A percentile compares a stretch with the other conserved stretches of the same genome.
Evolutionary conservation across 805 yeast genomes (phyloP).

Genomic region (Candida glaebosa): DNA sequence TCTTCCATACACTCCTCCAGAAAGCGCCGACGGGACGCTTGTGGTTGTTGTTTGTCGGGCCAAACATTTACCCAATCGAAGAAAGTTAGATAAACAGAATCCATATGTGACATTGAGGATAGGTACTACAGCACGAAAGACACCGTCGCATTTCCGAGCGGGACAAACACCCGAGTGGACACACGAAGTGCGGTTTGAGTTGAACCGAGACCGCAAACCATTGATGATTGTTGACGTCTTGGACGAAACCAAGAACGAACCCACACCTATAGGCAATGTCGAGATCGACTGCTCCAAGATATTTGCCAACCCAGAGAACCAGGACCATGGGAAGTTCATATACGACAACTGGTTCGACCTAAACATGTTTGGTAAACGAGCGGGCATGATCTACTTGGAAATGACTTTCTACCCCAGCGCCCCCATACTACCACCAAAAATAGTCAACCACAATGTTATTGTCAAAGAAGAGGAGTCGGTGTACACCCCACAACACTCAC

Average conservation of each 20-base stretch:
- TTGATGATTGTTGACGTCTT: slow-evolving; percentile 67
- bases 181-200: slow-evolving; percentile 64
- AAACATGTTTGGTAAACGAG: slow-evolving; percentile 62
- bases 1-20: slow-evolving; percentile 13
- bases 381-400: slow-evolving; percentile 86
- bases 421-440: slow-evolving; percentile 41
- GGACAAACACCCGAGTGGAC: slow-evolving; percentile 95
- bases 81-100: slow-evolving; percentile 87
- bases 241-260: slow-evolving; percentile 83
- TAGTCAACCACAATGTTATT: slow-evolving; percentile 7
- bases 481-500: neutral
- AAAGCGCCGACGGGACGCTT: slow-evolving; percentile 50
- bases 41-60: slow-evolving; percentile 79
- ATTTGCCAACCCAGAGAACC: slow-evolving; percentile 48
- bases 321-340: slow-evolving; percentile 60
- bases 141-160: slow-evolving; percentile 76
- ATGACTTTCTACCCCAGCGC: slow-evolving; percentile 81
- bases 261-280: slow-evolving; percentile 79
- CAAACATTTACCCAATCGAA: slow-evolving; percentile 78
- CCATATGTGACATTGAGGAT: slow-evolving; percentile 85
- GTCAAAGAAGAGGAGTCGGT: neutral
- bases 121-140: slow-evolving; percentile 76
- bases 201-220: slow-evolving; percentile 63
- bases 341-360: slow-evolving; percentile 83
- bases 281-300: slow-evolving; percentile 77